Conservation (phyloP, 495 filamentous ascomycete genomes). For the Penicillium ochrochloron region DNA sequence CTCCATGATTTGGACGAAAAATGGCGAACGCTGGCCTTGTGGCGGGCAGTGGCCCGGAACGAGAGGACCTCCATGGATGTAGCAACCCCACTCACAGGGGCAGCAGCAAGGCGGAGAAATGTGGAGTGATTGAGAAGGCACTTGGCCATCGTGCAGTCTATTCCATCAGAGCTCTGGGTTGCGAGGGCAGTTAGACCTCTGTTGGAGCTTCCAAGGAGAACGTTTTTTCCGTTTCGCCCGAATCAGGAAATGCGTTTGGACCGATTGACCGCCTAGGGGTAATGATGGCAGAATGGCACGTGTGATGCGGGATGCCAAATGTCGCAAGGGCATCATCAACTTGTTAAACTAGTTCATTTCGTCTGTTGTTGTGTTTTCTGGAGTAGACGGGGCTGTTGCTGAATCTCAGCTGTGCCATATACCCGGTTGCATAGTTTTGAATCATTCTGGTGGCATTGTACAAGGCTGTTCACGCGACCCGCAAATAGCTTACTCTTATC, state of each 20-base stretch:
- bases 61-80: conserved; percentile 46
- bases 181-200: conserved; percentile 17
- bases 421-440: background rate
- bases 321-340: conserved; percentile 3
- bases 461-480: background rate
- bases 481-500: conserved; percentile 7
- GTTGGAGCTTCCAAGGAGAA: conserved; percentile 14
- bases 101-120: conserved; percentile 34
- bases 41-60: conserved; percentile 46
- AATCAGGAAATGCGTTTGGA: conserved; percentile 18
- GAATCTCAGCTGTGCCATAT: background rate
- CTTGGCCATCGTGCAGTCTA: conserved; percentile 46
- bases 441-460: background rate
- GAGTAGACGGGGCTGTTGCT: background rate
- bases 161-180: conserved; percentile 28
- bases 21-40: conserved; percentile 39
- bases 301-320: background rate
- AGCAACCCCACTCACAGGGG: conserved; percentile 34
- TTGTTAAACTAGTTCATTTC: background rate
- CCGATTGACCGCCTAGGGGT: conserved; percentile 21
- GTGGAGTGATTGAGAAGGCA: conserved; percentile 39
- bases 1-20: conserved; percentile 50
- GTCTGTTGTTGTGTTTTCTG: background rate
- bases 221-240: conserved; percentile 17
- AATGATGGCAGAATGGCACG: conserved; percentile 23